A percentile compares a stretch with the other conserved stretches of the same genome.
Conservation (phyloP, 169 alveolate genomes). For the Plasmodium sp. region DNA sequence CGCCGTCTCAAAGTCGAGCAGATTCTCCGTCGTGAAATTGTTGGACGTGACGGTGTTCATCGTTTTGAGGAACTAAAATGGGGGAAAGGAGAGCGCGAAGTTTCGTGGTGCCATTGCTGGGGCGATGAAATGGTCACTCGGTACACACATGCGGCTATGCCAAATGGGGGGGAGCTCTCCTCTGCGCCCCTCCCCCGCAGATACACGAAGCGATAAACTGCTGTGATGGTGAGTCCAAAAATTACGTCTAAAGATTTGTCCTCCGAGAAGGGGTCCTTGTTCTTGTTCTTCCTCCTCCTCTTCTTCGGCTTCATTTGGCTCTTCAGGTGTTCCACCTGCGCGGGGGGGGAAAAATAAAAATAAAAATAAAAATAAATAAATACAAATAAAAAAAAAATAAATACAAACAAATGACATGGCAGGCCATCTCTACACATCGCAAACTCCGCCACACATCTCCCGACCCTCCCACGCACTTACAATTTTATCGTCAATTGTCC, state of each 20-base stretch:
- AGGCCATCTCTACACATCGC: background rate
- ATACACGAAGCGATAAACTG: background rate
- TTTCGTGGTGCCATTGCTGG: background rate
- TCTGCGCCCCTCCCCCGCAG: background rate
- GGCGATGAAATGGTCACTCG: background rate
- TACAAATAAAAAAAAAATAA: too few relatives aligned
- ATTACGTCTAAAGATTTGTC: conserved; percentile 64
- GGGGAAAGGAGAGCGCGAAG: background rate
- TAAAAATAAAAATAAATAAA: too few relatives aligned
- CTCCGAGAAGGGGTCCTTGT: conserved; percentile 33
- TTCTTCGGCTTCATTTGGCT: conserved; percentile 40
- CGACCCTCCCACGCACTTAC: background rate
- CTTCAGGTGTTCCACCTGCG: conserved; percentile 56
- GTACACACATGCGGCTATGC: background rate
- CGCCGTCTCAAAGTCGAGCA: conserved; percentile 18
- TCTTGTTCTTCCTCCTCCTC: conserved; percentile 49
- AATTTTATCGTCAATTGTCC: conserved; percentile 38
- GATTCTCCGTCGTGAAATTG: background rate
- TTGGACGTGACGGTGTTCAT: background rate
- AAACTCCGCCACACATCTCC: background rate
- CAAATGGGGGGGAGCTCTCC: background rate
- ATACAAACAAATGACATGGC: background rate
- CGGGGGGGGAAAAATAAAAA: background rate
- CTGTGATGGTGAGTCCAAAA: background rate
- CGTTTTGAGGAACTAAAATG: conserved; percentile 11